These are phyloP conservation scores for Termitomyces sp. DNA, from an alignment of 1,284 basidiomycete genomes.

Conservation along the genomic window DNA sequence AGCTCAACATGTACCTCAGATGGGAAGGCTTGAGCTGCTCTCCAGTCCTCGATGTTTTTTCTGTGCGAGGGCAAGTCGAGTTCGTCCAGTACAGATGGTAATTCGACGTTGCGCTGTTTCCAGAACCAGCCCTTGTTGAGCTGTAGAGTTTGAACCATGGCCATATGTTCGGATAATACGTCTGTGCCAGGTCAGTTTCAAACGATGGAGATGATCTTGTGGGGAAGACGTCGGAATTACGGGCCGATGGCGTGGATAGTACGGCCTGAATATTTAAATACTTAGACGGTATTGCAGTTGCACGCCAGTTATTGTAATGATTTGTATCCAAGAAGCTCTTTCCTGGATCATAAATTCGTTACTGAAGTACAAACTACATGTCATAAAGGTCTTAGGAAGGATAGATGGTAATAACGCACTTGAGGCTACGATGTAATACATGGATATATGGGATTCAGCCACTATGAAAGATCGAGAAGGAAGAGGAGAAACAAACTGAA, in stretches of 20 bases:
- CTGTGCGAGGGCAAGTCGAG: slow-evolving; percentile 6
- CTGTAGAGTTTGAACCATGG: slow-evolving; percentile 2
- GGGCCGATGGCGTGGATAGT: not conserved
- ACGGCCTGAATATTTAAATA: not conserved
- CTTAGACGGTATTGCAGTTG: too few species aligned
- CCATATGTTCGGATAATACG: slow-evolving; percentile 1
- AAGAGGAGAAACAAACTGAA: not conserved
- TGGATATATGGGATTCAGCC: not conserved
- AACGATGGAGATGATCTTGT: not conserved
- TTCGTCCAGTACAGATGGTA: slow-evolving; percentile 14
- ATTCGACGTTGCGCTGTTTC: slow-evolving; percentile 16
- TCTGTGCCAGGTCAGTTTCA: not conserved
- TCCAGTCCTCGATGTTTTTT: slow-evolving; percentile 17
- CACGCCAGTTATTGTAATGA: not conserved
- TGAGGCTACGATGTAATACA: not conserved
- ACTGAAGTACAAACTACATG: not conserved
- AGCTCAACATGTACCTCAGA: slow-evolving; percentile 72
- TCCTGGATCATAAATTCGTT: not conserved
- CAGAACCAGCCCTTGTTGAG: slow-evolving; percentile 19
- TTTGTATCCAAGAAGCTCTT: too few species aligned
- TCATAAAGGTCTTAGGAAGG: not conserved
- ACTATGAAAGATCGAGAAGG: not conserved
- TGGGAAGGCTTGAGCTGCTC: slow-evolving; percentile 21
- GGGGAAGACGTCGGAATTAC: not conserved
- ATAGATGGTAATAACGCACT: not conserved